Percentiles rank a stretch among this genome's conserved stretches.
These are phyloP conservation scores for Cenococcum geophilum DNA, from an alignment of 495 filamentous ascomycete genomes.

Conservation along the genomic window DNA sequence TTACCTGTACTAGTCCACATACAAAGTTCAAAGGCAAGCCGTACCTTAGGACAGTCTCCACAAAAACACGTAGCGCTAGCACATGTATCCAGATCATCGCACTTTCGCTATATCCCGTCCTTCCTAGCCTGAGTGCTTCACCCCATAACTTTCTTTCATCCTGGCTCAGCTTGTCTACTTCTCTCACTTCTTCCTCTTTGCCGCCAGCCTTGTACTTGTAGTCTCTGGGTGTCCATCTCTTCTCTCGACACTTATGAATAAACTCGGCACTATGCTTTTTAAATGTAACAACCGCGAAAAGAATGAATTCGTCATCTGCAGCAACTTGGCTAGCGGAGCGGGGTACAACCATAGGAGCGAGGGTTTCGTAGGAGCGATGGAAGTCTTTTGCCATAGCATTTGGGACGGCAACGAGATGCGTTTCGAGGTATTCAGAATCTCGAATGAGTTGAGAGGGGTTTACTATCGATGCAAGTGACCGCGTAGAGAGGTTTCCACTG, in stretches of 20 bases:
- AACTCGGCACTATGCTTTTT: constrained; percentile 86
- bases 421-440: constrained; percentile 93
- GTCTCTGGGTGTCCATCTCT: constrained; percentile 89
- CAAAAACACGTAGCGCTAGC: constrained; percentile 84
- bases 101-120: constrained; percentile 85
- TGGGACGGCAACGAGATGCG: constrained; percentile 85
- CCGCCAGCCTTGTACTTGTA: constrained; percentile 89
- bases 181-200: constrained; percentile 75
- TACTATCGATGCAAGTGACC: constrained; percentile 83
- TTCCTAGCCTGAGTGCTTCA: constrained; percentile 77
- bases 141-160: constrained; percentile 85
- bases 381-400: constrained; percentile 74
- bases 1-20: constrained; percentile 74
- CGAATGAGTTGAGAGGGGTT: constrained; percentile 70
- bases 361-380: constrained; percentile 78
- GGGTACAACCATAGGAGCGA: constrained; percentile 81
- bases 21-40: constrained; percentile 86
- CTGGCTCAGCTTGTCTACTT: constrained; percentile 68
- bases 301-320: constrained; percentile 76
- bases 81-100: constrained; percentile 95
- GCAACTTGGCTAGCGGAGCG: constrained; percentile 72
- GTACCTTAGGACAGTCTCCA: constrained; percentile 93
- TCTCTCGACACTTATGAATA: constrained; percentile 78
- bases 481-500: constrained; percentile 90
- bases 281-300: constrained; percentile 87